A percentile compares a stretch with the other conserved stretches of the same genome.
Evolutionary conservation across 1,139 yeast genomes (phyloP).

Genomic region (Hyphopichia pseudoburtonii): DNA sequence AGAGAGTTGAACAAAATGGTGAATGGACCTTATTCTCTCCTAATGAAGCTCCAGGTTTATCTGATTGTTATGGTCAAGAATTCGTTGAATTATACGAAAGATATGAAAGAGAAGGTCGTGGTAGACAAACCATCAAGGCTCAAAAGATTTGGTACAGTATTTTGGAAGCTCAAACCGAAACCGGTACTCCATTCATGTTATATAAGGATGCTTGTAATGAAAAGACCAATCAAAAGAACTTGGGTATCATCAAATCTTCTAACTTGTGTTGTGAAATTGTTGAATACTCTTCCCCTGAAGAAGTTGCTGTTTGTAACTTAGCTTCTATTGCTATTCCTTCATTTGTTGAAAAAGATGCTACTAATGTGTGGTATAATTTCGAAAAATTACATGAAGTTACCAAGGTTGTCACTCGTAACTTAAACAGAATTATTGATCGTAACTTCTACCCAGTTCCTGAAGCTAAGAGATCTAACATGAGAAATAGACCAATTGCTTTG

Average conservation of each 20-base stretch:
- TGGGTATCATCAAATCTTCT: slow-evolving; percentile 85
- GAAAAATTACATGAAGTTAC: slow-evolving; percentile 54
- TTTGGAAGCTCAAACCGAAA: slow-evolving; percentile 86
- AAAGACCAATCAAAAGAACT: slow-evolving; percentile 82
- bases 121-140: slow-evolving; percentile 72
- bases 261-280: slow-evolving; percentile 90
- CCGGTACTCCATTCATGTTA: slow-evolving; percentile 90
- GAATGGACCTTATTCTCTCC: slow-evolving; percentile 90
- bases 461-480: slow-evolving; percentile 52
- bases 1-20: slow-evolving; percentile 74
- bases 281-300: slow-evolving; percentile 84
- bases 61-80: slow-evolving; percentile 80
- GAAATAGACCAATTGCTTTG: slow-evolving; percentile 60
- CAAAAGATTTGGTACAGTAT: slow-evolving; percentile 88
- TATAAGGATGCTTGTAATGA: slow-evolving; percentile 86
- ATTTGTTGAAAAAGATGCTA: slow-evolving; percentile 48
- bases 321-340: slow-evolving; percentile 86
- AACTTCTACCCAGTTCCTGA: slow-evolving; percentile 57
- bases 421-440: slow-evolving; percentile 57
- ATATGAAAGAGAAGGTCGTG: slow-evolving; percentile 73
- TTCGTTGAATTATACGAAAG: slow-evolving; percentile 67
- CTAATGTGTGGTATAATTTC: slow-evolving; percentile 48
- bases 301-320: slow-evolving; percentile 88
- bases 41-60: slow-evolving; percentile 80
- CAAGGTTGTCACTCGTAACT: slow-evolving; percentile 54